These are phyloP conservation scores for Linanthus parryae DNA, from an alignment of 148 eudicot genomes.

Conservation along the genomic window DNA sequence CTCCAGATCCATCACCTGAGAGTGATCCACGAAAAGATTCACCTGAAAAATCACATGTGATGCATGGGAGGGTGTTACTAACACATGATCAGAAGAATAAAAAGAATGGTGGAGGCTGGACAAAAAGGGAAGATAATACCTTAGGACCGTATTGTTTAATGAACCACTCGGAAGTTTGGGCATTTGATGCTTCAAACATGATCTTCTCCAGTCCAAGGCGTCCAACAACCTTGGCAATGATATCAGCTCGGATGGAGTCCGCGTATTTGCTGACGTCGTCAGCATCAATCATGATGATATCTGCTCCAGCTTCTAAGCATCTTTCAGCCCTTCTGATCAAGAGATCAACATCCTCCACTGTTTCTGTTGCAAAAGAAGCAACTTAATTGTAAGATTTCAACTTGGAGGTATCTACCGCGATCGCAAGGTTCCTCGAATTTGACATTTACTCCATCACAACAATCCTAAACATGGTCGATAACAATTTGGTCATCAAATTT, in stretches of 20 bases:
- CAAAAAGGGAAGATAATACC: slow-evolving; percentile 24
- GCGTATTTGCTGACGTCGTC: slow-evolving; percentile 72
- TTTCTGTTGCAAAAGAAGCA: slow-evolving; percentile 35
- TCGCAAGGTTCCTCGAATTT: no score
- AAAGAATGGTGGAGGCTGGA: not conserved
- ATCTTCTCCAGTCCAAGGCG: slow-evolving; percentile 87
- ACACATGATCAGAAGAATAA: not conserved
- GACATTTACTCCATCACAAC: no score
- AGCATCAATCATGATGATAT: slow-evolving; percentile 88
- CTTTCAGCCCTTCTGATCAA: slow-evolving; percentile 83
- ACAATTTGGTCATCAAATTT: no score
- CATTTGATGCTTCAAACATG: slow-evolving; percentile 88
- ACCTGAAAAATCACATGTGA: slow-evolving; percentile 42
- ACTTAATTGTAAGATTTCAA: not conserved
- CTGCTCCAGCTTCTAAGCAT: slow-evolving; percentile 97
- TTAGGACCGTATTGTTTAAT: slow-evolving; percentile 81
- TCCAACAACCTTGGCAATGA: slow-evolving; percentile 76
- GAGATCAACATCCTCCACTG: slow-evolving; percentile 80
- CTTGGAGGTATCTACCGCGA: not conserved
- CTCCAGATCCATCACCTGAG: slow-evolving; percentile 84
- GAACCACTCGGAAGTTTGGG: slow-evolving; percentile 85
- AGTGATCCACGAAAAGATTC: slow-evolving; percentile 87
- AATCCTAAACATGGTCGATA: no score
- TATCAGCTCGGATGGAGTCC: slow-evolving; percentile 63
- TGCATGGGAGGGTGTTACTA: slow-evolving; percentile 1